Conservation (phyloP, 2,329 filamentous ascomycete genomes). For the Aspergillus sp. region DNA sequence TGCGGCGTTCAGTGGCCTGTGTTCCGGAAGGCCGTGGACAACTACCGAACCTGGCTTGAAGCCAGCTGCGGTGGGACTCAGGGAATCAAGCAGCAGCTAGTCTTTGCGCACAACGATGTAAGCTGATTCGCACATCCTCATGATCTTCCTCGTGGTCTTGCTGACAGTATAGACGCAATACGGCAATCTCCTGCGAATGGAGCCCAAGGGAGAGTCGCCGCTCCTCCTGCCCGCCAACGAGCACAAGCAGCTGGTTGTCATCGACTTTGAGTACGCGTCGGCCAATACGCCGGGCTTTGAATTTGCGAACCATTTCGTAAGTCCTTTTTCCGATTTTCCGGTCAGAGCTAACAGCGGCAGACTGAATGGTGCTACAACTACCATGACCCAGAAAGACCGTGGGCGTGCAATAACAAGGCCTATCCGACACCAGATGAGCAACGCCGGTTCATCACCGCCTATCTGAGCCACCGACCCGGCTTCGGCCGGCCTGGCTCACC, state of each 20-base stretch:
- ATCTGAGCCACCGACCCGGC: constrained; percentile 70
- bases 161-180: constrained; percentile 70
- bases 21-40: constrained; percentile 66
- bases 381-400: constrained; percentile 58
- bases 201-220: constrained; percentile 64
- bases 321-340: too few species aligned
- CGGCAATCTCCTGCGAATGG: constrained; percentile 81
- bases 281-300: constrained; percentile 80
- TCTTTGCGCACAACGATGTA: constrained; percentile 98
- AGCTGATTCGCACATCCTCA: constrained; percentile 24
- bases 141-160: constrained; percentile 1
- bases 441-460: constrained; percentile 72
- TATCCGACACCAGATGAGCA: constrained; percentile 81
- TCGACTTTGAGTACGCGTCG: constrained; percentile 95
- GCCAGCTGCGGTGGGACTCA: constrained; percentile 58
- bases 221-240: constrained; percentile 81
- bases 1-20: constrained; percentile 74
- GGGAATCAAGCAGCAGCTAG: constrained; percentile 62
- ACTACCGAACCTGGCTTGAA: constrained; percentile 67
- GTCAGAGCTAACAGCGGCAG: constrained; percentile 27
- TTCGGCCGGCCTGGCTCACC: constrained; percentile 14
- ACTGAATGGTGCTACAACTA: constrained; percentile 98
- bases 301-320: constrained; percentile 92
- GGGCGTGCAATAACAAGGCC: constrained; percentile 55
- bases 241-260: constrained; percentile 92